Evolutionary conservation across 768 basidiomycete species (phyloP).

Genomic region (Amylocystis lapponica): DNA sequence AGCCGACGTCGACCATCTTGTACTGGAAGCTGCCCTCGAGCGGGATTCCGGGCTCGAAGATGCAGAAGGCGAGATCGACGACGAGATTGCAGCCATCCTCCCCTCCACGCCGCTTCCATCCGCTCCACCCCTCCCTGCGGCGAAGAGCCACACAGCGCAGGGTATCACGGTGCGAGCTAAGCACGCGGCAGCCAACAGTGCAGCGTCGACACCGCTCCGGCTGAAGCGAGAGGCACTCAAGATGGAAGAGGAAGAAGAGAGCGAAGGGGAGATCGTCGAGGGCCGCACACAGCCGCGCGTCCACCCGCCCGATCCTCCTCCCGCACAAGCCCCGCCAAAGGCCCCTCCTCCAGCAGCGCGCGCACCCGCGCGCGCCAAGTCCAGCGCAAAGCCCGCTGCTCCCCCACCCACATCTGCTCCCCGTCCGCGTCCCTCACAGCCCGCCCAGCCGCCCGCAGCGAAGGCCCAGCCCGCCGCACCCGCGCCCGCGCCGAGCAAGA

Average conservation of each 20-base stretch:
- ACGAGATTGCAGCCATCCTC: conserved; percentile 39
- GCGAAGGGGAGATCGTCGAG: conserved; percentile 21
- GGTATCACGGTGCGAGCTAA: too few species aligned
- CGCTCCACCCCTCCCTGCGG: too few species aligned
- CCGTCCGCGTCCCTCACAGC: background rate
- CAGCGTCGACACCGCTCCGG: too few species aligned
- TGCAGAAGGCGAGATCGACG: conserved; percentile 29
- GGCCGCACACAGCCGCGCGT: background rate
- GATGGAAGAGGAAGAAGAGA: conserved; percentile 20
- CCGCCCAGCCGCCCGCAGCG: background rate
- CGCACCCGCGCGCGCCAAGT: background rate
- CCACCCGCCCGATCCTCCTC: conserved; percentile 1
- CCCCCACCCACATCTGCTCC: conserved; percentile 3
- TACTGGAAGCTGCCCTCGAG: background rate
- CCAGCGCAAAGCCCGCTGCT: too few species aligned
- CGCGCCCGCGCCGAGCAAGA: too few species aligned
- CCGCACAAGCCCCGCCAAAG: conserved; percentile 1
- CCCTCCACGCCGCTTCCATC: too few species aligned
- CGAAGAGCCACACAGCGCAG: too few species aligned
- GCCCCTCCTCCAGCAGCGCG: background rate
- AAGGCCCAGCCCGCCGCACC: background rate
- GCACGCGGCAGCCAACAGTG: too few species aligned
- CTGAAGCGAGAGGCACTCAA: background rate
- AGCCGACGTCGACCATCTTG: conserved; percentile 5
- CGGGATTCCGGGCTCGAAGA: conserved; percentile 4